Percentiles rank a stretch among this genome's conserved stretches.
phyloP scores from a whole-genome alignment of 257 asterid genomes.

The Marsdenia floribunda region DNA sequence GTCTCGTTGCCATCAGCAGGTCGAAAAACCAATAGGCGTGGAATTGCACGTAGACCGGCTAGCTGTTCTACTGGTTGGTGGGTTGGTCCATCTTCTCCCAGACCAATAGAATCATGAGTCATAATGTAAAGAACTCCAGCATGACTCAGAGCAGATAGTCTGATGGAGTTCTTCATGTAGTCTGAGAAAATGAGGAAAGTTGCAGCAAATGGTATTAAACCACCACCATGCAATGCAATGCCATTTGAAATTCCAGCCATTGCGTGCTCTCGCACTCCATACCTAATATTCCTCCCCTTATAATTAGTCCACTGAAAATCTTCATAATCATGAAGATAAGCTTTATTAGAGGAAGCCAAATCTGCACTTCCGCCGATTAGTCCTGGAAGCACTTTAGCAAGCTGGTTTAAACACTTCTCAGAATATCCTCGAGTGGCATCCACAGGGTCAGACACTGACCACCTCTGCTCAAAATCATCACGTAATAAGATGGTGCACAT shows the following conservation, averaged over 20 bases:
- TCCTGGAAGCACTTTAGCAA: conserved; percentile 53
- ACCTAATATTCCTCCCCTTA: conserved; percentile 44
- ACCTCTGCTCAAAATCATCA: conserved; percentile 25
- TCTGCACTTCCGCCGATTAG: conserved; percentile 64
- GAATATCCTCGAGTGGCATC: conserved; percentile 58
- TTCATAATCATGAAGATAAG: conserved; percentile 25
- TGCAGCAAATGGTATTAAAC: conserved; percentile 49
- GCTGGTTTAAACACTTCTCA: conserved; percentile 40
- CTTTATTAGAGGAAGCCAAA: conserved; percentile 48
- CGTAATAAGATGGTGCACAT: not conserved
- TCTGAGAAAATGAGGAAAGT: conserved; percentile 52
- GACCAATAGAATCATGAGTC: conserved; percentile 54
- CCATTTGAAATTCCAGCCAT: conserved; percentile 62
- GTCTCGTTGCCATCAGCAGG: conserved; percentile 61
- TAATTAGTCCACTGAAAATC: conserved; percentile 37
- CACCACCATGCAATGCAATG: conserved; percentile 46
- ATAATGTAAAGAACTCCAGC: conserved; percentile 51
- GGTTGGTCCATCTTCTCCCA: conserved; percentile 59
- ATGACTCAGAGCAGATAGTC: conserved; percentile 44
- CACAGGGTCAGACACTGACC: conserved; percentile 39
- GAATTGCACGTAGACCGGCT: conserved; percentile 49
- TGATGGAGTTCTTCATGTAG: conserved; percentile 47
- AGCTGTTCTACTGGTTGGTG: conserved; percentile 64
- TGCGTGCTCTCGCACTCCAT: conserved; percentile 52
- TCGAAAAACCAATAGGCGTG: conserved; percentile 40